These are phyloP conservation scores for Phalaenopsis hybrid DNA, from an alignment of 116 monocot species.

Conservation along the genomic window DNA sequence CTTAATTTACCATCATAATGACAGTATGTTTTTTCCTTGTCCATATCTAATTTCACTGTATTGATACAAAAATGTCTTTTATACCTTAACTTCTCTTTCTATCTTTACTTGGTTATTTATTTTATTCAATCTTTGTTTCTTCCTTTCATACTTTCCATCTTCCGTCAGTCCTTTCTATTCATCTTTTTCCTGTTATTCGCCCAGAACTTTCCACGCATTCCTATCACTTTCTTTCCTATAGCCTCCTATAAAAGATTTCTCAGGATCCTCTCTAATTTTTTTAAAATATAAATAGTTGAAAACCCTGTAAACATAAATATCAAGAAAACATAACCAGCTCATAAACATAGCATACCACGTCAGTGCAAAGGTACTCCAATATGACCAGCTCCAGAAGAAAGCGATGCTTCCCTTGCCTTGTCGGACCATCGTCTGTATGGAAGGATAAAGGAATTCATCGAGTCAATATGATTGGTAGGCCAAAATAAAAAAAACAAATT, in stretches of 20 bases:
- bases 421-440: constrained; percentile 66
- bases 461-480: not conserved
- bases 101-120: not conserved
- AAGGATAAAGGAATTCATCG: not conserved
- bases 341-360: constrained; percentile 63
- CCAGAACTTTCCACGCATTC: not conserved
- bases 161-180: not conserved
- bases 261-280: not conserved
- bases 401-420: constrained; percentile 73
- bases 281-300: not conserved
- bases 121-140: not conserved
- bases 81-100: not conserved
- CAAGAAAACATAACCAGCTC: not conserved
- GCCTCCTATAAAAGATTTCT: not conserved
- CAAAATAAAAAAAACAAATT: not conserved
- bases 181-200: not conserved
- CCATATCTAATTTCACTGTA: no score
- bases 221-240: not conserved
- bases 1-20: no score
- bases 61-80: not conserved
- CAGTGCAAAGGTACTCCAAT: constrained; percentile 91
- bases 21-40: no score
- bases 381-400: constrained; percentile 99
- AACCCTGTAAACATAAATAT: not conserved
- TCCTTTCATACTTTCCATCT: not conserved